A percentile compares a stretch with the other conserved stretches of the same genome.
phyloP scores from a whole-genome alignment of 73 alveolate genomes.

The Blepharisma japonicum region DNA sequence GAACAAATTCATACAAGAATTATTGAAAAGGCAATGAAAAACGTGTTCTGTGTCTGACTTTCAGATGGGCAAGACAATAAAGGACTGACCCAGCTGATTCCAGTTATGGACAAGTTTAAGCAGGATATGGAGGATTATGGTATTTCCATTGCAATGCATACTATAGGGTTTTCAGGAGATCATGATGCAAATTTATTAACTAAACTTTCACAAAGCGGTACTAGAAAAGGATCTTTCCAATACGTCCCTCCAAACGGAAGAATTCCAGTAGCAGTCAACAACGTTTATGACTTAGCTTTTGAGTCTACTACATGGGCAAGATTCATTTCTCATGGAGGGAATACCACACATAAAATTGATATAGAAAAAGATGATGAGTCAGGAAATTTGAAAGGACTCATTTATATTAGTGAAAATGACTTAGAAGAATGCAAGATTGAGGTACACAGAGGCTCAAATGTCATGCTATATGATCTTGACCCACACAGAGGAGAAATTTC shows the following conservation, averaged over 20 bases:
- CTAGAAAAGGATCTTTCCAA: constrained; percentile 26
- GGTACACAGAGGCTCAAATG: not conserved
- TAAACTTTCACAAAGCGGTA: constrained; percentile 17
- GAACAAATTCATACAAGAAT: constrained; percentile 13
- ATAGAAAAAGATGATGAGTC: constrained; percentile 2
- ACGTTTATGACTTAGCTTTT: constrained; percentile 14
- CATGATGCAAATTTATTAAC: constrained; percentile 14
- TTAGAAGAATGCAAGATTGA: constrained; percentile 25
- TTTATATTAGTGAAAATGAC: constrained; percentile 22
- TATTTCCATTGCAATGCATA: constrained; percentile 15
- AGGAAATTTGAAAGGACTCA: constrained; percentile 12
- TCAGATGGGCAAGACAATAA: constrained; percentile 27
- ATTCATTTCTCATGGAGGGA: not conserved
- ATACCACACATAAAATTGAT: no score
- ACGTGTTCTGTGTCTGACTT: constrained; percentile 20
- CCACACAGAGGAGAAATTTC: not conserved
- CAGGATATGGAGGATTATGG: constrained; percentile 17
- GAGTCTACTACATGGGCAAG: constrained; percentile 24
- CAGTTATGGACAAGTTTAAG: not conserved
- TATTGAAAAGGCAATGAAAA: constrained; percentile 4
- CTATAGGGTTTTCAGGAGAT: constrained; percentile 24
- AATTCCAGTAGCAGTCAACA: constrained; percentile 27
- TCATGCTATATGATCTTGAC: not conserved
- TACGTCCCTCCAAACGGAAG: constrained; percentile 22
- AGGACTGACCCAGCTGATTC: constrained; percentile 9